Evolutionary conservation across 371 early-diverging fungal genomes (phyloP).

Genomic region (Mortierella sp.): DNA sequence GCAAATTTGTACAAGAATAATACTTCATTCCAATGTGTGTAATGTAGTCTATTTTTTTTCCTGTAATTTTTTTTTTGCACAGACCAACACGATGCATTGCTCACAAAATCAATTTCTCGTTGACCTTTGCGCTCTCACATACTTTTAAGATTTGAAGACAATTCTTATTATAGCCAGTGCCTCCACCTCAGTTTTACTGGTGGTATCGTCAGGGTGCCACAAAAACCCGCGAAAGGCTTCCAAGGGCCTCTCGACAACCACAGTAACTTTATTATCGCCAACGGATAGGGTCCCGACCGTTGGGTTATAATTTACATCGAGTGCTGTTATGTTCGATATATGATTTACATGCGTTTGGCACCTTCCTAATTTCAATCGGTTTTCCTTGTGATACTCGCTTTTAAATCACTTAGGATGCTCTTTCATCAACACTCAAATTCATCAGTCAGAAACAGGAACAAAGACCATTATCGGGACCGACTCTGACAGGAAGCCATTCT

Average conservation of each 20-base stretch:
- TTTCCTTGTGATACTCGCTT: not conserved
- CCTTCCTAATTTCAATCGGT: too few relatives aligned
- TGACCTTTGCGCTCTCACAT: not conserved
- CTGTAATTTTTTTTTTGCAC: not conserved
- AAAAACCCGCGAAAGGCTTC: conserved; percentile 5
- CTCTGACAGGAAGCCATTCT: conserved; percentile 40
- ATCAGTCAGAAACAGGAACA: conserved; percentile 18
- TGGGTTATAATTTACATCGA: conserved; percentile 25
- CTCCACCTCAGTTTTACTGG: conserved; percentile 1
- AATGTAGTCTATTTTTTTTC: not conserved
- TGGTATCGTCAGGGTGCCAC: not conserved
- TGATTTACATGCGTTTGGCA: not conserved
- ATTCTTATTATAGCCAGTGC: not conserved
- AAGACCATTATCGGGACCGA: conserved; percentile 47
- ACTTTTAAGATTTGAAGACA: not conserved
- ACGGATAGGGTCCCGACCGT: conserved; percentile 39
- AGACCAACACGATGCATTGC: not conserved
- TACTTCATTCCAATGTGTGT: not conserved
- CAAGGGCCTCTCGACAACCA: conserved; percentile 26
- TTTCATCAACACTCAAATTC: conserved; percentile 42
- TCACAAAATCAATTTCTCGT: too few relatives aligned
- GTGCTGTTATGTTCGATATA: not conserved
- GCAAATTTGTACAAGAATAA: not conserved
- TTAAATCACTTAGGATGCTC: conserved; percentile 27
- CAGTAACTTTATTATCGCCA: conserved; percentile 43